Evolutionary conservation across 2,329 filamentous ascomycete genomes (phyloP).

Genomic region (Penicillium janthinellum): DNA sequence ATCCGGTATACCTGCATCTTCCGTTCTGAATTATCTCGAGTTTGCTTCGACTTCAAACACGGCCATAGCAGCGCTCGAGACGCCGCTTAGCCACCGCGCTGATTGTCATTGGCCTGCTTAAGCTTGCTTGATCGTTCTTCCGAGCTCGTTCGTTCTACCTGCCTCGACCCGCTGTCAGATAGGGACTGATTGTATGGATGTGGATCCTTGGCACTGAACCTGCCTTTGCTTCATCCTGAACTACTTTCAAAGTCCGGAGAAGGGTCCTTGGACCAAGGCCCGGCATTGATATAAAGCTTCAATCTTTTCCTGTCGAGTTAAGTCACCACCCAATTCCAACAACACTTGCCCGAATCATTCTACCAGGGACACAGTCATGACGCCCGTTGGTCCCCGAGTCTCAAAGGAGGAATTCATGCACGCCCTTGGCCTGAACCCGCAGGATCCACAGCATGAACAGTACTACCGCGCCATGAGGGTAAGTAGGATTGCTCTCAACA

Average conservation of each 20-base stretch:
- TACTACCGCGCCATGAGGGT: conserved; percentile 50
- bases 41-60: neutral
- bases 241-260: neutral
- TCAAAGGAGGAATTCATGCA: conserved; percentile 52
- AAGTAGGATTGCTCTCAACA: conserved; percentile 18
- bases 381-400: conserved; percentile 45
- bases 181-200: conserved; percentile 20
- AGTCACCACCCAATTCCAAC: neutral
- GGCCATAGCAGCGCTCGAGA: neutral
- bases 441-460: conserved; percentile 47
- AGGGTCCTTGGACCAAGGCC: neutral
- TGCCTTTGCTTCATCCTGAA: conserved; percentile 8
- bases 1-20: neutral
- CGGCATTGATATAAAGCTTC: conserved; percentile 4
- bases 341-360: neutral
- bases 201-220: conserved; percentile 8
- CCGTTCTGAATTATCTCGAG: neutral
- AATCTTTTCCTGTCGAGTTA: neutral
- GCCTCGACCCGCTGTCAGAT: conserved; percentile 17
- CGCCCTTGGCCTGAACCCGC: conserved; percentile 44
- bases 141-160: conserved; percentile 22
- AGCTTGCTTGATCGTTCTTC: conserved; percentile 13
- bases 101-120: conserved; percentile 20
- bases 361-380: conserved; percentile 24
- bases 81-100: conserved; percentile 13